Evolutionary conservation across 1,284 basidiomycete genomes (phyloP).

Genomic region (Vanrija sp.): DNA sequence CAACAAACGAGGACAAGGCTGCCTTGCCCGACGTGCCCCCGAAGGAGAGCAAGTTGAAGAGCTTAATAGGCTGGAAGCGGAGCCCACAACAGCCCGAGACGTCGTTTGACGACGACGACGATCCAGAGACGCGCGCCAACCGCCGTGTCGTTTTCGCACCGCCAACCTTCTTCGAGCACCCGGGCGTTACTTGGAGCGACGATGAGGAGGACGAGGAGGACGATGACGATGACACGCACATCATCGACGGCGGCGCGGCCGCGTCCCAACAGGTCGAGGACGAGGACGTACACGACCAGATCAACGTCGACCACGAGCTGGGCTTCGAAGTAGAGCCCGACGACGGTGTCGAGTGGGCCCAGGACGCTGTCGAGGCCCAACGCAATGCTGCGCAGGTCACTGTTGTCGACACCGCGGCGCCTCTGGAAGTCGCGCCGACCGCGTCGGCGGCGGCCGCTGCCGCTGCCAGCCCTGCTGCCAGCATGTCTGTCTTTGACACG

Average conservation of each 20-base stretch:
- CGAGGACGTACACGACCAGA: constrained; percentile 11
- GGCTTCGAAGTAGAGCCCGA: constrained; percentile 49
- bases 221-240: constrained; percentile 64
- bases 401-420: constrained; percentile 3
- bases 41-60: constrained; percentile 26
- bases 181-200: constrained; percentile 60
- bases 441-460: constrained; percentile 9
- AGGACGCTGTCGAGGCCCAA: constrained; percentile 44
- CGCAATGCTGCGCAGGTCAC: constrained; percentile 35
- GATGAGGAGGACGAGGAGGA: constrained; percentile 63
- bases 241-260: constrained; percentile 54
- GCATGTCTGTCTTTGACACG: background rate
- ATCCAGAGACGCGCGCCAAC: constrained; percentile 17
- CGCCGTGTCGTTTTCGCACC: constrained; percentile 51
- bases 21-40: constrained; percentile 9
- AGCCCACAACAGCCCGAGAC: background rate
- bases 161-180: constrained; percentile 54
- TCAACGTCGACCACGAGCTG: constrained; percentile 1
- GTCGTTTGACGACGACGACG: constrained; percentile 8
- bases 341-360: constrained; percentile 54
- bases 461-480: background rate
- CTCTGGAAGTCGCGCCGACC: background rate
- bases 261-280: constrained; percentile 12
- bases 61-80: constrained; percentile 29
- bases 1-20: constrained; percentile 31